Evolutionary conservation across 2,329 filamentous ascomycete genomes (phyloP).

Genomic region (Aspergillus intermedius): DNA sequence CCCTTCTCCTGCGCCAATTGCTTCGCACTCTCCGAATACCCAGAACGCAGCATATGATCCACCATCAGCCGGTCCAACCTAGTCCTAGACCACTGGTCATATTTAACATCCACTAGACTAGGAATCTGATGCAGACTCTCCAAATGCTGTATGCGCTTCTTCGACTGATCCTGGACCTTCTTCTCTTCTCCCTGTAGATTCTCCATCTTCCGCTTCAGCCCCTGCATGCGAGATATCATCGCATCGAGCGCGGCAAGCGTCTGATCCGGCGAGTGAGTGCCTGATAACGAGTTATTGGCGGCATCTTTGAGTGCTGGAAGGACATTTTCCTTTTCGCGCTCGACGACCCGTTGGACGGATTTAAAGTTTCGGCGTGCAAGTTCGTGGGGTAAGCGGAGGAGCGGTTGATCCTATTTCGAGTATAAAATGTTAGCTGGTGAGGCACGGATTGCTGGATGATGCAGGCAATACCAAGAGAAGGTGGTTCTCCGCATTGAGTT

Average conservation of each 20-base stretch:
- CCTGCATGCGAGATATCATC: constrained; percentile 79
- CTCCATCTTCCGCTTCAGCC: constrained; percentile 79
- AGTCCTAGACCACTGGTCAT: constrained; percentile 80
- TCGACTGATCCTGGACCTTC: constrained; percentile 65
- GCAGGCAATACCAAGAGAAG: constrained; percentile 38
- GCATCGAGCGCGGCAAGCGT: constrained; percentile 74
- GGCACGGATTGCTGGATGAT: constrained; percentile 3
- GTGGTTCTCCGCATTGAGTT: constrained; percentile 46
- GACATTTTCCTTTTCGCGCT: constrained; percentile 43
- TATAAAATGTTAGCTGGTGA: constrained; percentile 4
- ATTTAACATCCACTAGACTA: constrained; percentile 82
- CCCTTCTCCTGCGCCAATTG: constrained; percentile 67
- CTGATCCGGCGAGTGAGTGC: constrained; percentile 57
- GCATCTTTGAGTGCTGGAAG: constrained; percentile 45
- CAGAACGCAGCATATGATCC: constrained; percentile 83
- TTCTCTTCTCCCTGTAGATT: constrained; percentile 72
- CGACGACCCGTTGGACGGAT: constrained; percentile 50
- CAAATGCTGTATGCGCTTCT: constrained; percentile 72
- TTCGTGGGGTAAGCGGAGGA: constrained; percentile 87
- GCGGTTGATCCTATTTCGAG: constrained; percentile 70
- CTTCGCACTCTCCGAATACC: constrained; percentile 70
- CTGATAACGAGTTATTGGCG: constrained; percentile 58
- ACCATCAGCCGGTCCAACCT: constrained; percentile 78
- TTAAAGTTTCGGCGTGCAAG: constrained; percentile 93
- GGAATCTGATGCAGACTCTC: constrained; percentile 73